Conservation (phyloP, 768 basidiomycete species). For the Epithele typhae region DNA sequence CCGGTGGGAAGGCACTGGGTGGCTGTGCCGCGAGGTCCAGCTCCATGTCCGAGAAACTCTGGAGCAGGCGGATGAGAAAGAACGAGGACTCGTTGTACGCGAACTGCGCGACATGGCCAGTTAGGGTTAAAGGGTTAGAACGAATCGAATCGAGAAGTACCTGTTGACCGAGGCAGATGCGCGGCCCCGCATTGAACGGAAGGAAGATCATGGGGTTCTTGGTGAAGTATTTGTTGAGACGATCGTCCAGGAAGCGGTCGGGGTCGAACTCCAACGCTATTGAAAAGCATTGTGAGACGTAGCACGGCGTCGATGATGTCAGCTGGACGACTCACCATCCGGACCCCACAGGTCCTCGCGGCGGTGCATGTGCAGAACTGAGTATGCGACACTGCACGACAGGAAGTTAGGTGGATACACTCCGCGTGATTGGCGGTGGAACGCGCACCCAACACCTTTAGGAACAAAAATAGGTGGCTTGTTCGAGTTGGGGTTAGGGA, state of each 20-base stretch:
- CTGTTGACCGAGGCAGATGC: conserved; percentile 57
- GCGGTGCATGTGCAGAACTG: conserved; percentile 30
- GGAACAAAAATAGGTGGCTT: conserved; percentile 28
- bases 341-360: conserved; percentile 55
- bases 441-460: conserved; percentile 26
- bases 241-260: conserved; percentile 58
- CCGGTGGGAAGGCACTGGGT: conserved; percentile 25
- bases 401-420: not conserved
- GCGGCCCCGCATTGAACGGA: conserved; percentile 65
- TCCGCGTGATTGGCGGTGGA: conserved; percentile 13
- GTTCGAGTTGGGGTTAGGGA: conserved; percentile 18
- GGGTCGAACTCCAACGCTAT: conserved; percentile 50
- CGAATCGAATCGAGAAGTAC: conserved; percentile 14
- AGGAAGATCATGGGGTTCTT: conserved; percentile 66
- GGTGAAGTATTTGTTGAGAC: conserved; percentile 47
- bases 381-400: conserved; percentile 17
- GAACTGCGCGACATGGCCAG: conserved; percentile 32
- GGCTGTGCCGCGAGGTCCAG: conserved; percentile 36
- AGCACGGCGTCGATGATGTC: no score
- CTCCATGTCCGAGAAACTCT: conserved; percentile 40
- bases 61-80: conserved; percentile 48
- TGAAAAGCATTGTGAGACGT: no score
- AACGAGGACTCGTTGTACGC: conserved; percentile 55
- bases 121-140: no score
- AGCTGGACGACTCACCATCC: conserved; percentile 34